These are phyloP conservation scores for Echium plantagineum DNA, from an alignment of 257 asterid genomes.

Conservation along the genomic window DNA sequence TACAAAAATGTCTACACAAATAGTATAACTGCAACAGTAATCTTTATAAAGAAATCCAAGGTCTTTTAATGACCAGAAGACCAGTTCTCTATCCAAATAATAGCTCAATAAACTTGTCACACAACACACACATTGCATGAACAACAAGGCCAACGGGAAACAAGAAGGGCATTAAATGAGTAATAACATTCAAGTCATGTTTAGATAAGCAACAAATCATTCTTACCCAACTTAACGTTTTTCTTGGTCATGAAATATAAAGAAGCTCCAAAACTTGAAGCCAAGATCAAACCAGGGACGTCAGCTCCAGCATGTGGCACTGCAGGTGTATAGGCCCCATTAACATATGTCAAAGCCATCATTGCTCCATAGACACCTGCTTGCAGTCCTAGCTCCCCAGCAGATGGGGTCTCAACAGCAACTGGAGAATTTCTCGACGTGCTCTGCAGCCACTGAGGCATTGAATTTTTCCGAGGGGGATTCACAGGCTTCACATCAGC, in stretches of 20 bases:
- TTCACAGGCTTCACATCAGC: slow-evolving; percentile 81
- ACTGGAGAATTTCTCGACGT: slow-evolving; percentile 43
- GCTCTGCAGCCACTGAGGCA: slow-evolving; percentile 82
- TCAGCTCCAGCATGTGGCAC: slow-evolving; percentile 63
- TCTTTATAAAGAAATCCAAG: no score
- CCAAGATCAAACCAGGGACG: slow-evolving; percentile 86
- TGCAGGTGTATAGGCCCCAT: slow-evolving; percentile 63
- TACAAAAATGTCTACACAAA: no score
- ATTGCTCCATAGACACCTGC: slow-evolving; percentile 97
- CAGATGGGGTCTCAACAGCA: slow-evolving; percentile 69
- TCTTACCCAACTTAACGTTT: slow-evolving; percentile 79
- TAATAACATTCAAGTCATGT: not conserved
- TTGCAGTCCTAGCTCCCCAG: slow-evolving; percentile 76
- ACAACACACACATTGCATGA: no score
- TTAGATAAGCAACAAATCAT: not conserved
- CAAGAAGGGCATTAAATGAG: no score
- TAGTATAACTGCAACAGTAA: no score
- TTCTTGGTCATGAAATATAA: slow-evolving; percentile 94
- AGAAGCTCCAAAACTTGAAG: slow-evolving; percentile 92
- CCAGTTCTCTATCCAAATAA: no score
- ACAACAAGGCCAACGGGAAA: no score
- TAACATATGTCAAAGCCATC: slow-evolving; percentile 68
- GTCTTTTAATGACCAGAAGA: no score
- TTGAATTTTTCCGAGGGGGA: slow-evolving; percentile 47
- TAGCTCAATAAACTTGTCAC: no score